Conservation (phyloP, 495 filamentous ascomycete species). For the Bathelium albidoporum region DNA sequence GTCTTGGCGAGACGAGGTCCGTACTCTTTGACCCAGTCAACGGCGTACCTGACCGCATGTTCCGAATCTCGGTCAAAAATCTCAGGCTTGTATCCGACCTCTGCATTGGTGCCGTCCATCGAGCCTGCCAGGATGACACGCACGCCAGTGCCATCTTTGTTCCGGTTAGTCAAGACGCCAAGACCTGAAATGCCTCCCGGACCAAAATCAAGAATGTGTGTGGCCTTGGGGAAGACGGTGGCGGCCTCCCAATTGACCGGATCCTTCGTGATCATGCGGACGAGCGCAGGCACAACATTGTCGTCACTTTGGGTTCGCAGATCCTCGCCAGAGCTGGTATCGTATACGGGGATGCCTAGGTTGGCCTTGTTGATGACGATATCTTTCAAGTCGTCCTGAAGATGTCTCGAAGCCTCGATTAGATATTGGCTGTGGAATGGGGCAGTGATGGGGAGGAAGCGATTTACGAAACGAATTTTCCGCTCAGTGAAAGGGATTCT, state of each 20-base stretch:
- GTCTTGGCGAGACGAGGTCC: constrained; percentile 82
- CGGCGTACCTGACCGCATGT: constrained; percentile 85
- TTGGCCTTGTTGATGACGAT: constrained; percentile 57
- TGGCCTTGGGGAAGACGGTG: constrained; percentile 76
- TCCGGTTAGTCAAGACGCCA: constrained; percentile 92
- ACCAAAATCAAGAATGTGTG: constrained; percentile 92
- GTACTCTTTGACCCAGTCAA: constrained; percentile 97
- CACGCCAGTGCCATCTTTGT: constrained; percentile 95
- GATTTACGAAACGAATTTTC: constrained; percentile 91
- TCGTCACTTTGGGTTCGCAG: constrained; percentile 52
- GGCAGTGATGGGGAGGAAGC: constrained; percentile 93
- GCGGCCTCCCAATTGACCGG: constrained; percentile 91
- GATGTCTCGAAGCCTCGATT: constrained; percentile 61
- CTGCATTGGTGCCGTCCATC: constrained; percentile 76
- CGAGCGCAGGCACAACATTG: constrained; percentile 66
- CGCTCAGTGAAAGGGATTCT: constrained; percentile 88
- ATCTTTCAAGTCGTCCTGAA: constrained; percentile 78
- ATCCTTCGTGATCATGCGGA: constrained; percentile 89
- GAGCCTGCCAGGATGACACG: constrained; percentile 87
- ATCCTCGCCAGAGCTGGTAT: constrained; percentile 79
- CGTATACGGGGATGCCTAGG: constrained; percentile 72
- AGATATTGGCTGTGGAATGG: constrained; percentile 97
- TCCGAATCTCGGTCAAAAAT: constrained; percentile 91
- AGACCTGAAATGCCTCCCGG: constrained; percentile 93
- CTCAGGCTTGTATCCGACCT: constrained; percentile 94